phyloP scores from a whole-genome alignment of 306 rosid genomes.

The Myrica gale region DNA sequence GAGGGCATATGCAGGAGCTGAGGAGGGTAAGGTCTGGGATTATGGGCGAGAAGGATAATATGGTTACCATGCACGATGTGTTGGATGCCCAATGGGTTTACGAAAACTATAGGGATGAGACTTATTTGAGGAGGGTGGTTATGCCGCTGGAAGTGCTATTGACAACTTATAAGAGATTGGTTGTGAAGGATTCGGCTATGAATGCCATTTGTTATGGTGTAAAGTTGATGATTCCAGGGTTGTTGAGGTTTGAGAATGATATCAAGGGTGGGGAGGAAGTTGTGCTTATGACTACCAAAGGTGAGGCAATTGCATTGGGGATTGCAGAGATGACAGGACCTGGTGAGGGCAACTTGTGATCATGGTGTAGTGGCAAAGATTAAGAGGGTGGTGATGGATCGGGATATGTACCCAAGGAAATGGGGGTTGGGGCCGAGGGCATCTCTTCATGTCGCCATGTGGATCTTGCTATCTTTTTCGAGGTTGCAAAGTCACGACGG shows the following conservation, averaged over 20 bases:
- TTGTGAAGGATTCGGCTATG: constrained; percentile 82
- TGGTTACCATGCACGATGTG: constrained; percentile 90
- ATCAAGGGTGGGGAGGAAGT: constrained; percentile 77
- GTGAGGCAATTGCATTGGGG: constrained; percentile 80
- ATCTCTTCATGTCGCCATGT: too few relatives aligned
- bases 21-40: constrained; percentile 83
- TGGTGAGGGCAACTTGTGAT: constrained; percentile 81
- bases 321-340: constrained; percentile 91
- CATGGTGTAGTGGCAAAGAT: constrained; percentile 83
- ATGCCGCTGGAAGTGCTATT: constrained; percentile 74
- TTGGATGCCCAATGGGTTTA: constrained; percentile 82
- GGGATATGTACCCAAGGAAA: constrained; percentile 83
- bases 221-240: constrained; percentile 77
- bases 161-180: constrained; percentile 77
- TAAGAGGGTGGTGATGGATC: constrained; percentile 88
- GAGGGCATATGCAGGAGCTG: constrained; percentile 86
- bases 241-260: constrained; percentile 76
- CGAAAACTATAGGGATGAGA: constrained; percentile 68
- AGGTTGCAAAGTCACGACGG: too few relatives aligned
- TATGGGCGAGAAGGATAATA: constrained; percentile 81
- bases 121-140: constrained; percentile 70
- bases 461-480: too few relatives aligned
- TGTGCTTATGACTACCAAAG: constrained; percentile 82
- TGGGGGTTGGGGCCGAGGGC: constrained; percentile 91
- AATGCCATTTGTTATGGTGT: constrained; percentile 90